Base-by-base conservation (phyloP, 2,329 filamentous ascomycete species). In the Colletotrichum graminicola region DNA sequence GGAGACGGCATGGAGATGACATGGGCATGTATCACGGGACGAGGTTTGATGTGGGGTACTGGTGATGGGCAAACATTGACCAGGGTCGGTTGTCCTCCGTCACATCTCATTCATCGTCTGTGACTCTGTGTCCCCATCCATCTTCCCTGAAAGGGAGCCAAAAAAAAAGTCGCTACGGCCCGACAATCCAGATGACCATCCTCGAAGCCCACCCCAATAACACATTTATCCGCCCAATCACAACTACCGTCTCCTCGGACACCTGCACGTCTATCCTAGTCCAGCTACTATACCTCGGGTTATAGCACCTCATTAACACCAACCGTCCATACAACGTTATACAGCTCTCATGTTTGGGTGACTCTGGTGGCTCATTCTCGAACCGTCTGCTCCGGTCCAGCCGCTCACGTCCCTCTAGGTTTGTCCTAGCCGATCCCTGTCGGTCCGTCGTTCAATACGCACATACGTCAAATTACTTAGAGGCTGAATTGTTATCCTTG, bases 111-210 rank as follows among this genome's bases (percentile, higher is more conserved):
- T 39, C 34, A 26, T 18, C 2, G 29, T 34, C n/a, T 34, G 29
- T 34, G 29, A 18, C n/a, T 41, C 14, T 41, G n/a, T 41, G n/a
- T 41, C 8, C n/a, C 14, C 39, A 41, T 41, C 32, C 54, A 26
- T 26, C 34, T 36, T 39, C 32, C 4, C 10, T 16, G 54, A 60
- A 60, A 32, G 23, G 49, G 39, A 39, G 39, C 11, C 18, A 39
- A 21, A 29, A 29, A 29, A 36, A 47, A 57, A 51, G 21, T 77
- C 76, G 75, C 72, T 66, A 64, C 79, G 79, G 79, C 66, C 80
- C 80, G 80, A 80, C 76, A 78, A 75, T 75, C 80, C 80, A 81
- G 78, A 81, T 76, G 79, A 74, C 55, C 49, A 65, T 68, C 43
- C 32, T 71, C 73, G 66, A 73, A 71, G 62, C 73, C 71, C 62